Evolutionary conservation across 805 yeast genomes (phyloP).

Genomic region (Saccharomycopsis fibuligera): DNA sequence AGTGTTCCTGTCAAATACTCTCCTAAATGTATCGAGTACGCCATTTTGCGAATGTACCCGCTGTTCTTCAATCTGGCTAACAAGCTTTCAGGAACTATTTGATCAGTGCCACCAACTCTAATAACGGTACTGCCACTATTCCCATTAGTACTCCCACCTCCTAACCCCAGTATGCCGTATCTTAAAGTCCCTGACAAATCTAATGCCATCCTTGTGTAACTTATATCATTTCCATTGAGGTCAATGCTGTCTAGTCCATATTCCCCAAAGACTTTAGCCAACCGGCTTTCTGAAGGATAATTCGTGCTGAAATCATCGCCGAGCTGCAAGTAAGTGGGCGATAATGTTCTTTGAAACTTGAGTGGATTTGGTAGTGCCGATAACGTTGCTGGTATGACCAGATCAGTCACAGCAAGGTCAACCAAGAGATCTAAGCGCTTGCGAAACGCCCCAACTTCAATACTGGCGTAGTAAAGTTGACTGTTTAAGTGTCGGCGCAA

Average conservation of each 20-base stretch:
- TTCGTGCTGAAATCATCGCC: not conserved
- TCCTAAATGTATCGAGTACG: not conserved
- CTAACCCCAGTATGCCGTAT: conserved; percentile 3
- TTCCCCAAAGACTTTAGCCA: not conserved
- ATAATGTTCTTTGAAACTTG: not conserved
- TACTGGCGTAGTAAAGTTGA: not conserved
- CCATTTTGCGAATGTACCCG: conserved; percentile 6
- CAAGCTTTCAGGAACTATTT: not conserved
- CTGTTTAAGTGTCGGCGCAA: not conserved
- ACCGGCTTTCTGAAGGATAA: not conserved
- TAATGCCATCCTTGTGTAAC: not conserved
- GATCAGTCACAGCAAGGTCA: not conserved
- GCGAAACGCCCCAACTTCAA: not conserved
- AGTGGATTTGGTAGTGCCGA: not conserved
- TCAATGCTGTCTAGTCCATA: not conserved
- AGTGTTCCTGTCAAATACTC: not conserved
- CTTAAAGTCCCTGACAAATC: not conserved
- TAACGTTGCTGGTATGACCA: conserved; percentile 1
- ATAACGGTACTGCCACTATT: not conserved
- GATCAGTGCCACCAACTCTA: no score
- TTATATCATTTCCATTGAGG: not conserved
- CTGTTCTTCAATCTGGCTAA: not conserved
- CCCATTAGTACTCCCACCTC: not conserved
- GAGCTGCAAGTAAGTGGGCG: not conserved
- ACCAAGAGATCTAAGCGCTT: not conserved